A percentile compares a stretch with the other conserved stretches of the same genome.
These are phyloP conservation scores for Sanghuangporus baumii DNA, from an alignment of 1,284 basidiomycete genomes.

Conservation along the genomic window DNA sequence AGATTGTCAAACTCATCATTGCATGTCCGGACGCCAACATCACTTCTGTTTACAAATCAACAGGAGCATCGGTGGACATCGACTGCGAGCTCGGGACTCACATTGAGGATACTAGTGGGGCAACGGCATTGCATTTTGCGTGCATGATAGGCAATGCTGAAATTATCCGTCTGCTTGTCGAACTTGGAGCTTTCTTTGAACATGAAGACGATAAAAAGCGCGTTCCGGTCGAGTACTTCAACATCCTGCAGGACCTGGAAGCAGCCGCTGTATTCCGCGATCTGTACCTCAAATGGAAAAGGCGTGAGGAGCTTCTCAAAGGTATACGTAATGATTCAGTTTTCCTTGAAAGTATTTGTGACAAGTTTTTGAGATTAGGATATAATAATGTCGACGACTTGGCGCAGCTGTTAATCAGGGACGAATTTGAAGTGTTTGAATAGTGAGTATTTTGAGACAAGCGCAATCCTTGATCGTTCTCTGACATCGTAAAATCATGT, in stretches of 20 bases:
- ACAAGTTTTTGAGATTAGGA: neutral
- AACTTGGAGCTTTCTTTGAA: neutral
- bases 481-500: neutral
- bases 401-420: neutral
- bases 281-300: neutral
- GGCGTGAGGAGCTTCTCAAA: neutral
- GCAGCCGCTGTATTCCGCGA: neutral
- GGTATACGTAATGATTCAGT: neutral
- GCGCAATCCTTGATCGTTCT: neutral
- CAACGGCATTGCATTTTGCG: constrained; percentile 8
- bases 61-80: neutral
- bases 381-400: neutral
- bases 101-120: neutral
- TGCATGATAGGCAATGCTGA: constrained; percentile 9
- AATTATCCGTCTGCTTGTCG: neutral
- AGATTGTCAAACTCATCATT: constrained; percentile 2
- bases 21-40: neutral
- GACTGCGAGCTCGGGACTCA: neutral
- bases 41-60: neutral
- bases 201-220: neutral
- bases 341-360: neutral
- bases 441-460: neutral
- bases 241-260: neutral
- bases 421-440: neutral
- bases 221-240: constrained; percentile 8